Evolutionary conservation across 331 rosid species (phyloP).

Genomic region (Malus hybrid): DNA sequence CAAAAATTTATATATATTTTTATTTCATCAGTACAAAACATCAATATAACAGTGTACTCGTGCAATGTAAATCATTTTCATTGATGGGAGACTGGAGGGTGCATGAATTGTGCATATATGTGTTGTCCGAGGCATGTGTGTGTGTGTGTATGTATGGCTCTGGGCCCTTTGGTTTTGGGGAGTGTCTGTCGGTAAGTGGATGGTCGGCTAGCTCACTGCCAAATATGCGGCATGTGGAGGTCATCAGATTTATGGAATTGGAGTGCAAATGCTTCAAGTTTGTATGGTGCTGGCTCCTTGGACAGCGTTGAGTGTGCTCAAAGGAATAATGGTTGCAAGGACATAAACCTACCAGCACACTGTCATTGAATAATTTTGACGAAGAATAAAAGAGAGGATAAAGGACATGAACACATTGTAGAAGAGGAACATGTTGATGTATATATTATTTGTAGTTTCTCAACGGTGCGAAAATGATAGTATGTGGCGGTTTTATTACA

Average conservation of each 20-base stretch:
- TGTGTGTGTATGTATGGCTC: not conserved
- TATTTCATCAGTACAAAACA: too few relatives aligned
- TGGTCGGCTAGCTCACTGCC: not conserved
- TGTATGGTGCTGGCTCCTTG: not conserved
- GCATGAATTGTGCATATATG: too few relatives aligned
- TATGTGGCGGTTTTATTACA: too few relatives aligned
- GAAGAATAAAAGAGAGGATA: not conserved
- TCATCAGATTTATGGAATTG: too few relatives aligned
- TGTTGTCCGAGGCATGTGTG: too few relatives aligned
- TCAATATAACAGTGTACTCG: too few relatives aligned
- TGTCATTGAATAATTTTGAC: not conserved
- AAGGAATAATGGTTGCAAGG: conserved; percentile 1
- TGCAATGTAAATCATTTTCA: too few relatives aligned
- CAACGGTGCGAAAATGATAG: too few relatives aligned
- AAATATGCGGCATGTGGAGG: not conserved
- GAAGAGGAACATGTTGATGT: too few relatives aligned
- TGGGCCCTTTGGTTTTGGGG: not conserved
- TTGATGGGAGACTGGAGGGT: too few relatives aligned
- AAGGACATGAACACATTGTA: not conserved
- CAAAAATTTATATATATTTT: too few relatives aligned
- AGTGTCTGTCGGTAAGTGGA: not conserved
- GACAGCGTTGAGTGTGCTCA: not conserved
- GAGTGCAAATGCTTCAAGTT: not conserved
- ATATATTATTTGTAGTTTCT: too few relatives aligned
- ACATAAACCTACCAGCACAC: not conserved